Evolutionary conservation across 176 grass and related monocot genomes (phyloP).

Genomic region (Elaeis guineensis): DNA sequence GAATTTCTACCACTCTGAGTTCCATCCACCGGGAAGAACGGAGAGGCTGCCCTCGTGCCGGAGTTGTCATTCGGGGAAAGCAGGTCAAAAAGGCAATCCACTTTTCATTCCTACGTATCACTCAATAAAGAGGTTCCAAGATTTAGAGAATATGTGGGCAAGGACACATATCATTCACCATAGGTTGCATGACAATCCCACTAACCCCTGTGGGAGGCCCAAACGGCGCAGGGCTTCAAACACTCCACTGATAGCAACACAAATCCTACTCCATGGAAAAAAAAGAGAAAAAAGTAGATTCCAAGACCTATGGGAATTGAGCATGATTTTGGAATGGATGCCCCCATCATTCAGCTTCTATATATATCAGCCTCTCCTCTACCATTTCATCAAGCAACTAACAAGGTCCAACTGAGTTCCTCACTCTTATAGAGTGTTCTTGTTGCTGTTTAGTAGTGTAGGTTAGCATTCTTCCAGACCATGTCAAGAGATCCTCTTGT

Average conservation of each 20-base stretch:
- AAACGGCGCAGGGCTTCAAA: constrained; percentile 23
- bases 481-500: constrained; percentile 67
- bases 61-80: not conserved
- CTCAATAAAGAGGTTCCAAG: constrained; percentile 32
- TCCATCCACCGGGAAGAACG: no score
- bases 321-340: constrained; percentile 25
- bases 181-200: constrained; percentile 32
- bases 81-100: constrained; percentile 50
- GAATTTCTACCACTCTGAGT: no score
- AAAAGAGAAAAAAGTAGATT: constrained; percentile 24
- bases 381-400: constrained; percentile 28
- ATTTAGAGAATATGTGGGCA: constrained; percentile 73
- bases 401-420: constrained; percentile 6
- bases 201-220: constrained; percentile 38
- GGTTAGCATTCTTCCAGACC: no score
- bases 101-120: constrained; percentile 49
- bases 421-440: not conserved
- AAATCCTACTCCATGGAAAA: constrained; percentile 7
- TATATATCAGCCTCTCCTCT: constrained; percentile 46
- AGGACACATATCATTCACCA: constrained; percentile 65
- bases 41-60: no score
- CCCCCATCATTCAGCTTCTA: constrained; percentile 37
- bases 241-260: constrained; percentile 39
- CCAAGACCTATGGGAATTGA: constrained; percentile 38
- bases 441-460: no score